Evolutionary conservation across 352 stramenopile genomes (phyloP).

Genomic region (Phytophthora vignae): DNA sequence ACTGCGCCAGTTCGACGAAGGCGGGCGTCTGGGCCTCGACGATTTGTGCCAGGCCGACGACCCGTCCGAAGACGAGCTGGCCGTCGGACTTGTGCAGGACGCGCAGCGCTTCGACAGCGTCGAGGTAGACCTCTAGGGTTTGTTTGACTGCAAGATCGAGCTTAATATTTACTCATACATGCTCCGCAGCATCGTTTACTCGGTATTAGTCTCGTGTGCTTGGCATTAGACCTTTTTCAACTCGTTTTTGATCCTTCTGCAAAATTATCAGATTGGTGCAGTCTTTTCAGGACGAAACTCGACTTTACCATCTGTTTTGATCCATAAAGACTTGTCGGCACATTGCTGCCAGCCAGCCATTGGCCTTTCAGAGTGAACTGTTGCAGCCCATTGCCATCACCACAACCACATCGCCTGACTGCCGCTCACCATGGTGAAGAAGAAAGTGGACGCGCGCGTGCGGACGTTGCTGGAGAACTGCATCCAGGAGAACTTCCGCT

Average conservation of each 20-base stretch:
- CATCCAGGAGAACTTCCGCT: constrained; percentile 97
- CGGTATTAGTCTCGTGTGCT: too few relatives aligned
- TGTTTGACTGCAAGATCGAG: neutral
- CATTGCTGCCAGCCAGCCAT: constrained; percentile 18
- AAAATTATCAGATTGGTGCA: neutral
- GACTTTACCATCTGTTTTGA: neutral
- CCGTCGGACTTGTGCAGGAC: constrained; percentile 24
- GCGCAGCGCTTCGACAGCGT: neutral
- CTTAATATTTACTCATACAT: neutral
- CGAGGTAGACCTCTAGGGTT: constrained; percentile 6
- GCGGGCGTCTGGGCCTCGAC: constrained; percentile 53
- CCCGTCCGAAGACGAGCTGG: constrained; percentile 46
- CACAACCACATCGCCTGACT: constrained; percentile 16
- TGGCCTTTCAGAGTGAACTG: constrained; percentile 27
- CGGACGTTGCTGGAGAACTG: constrained; percentile 98
- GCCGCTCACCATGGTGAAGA: constrained; percentile 94
- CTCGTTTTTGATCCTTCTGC: too few relatives aligned
- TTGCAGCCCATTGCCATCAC: neutral
- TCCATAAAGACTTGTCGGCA: neutral
- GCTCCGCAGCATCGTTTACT: too few relatives aligned
- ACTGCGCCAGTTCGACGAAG: constrained; percentile 54
- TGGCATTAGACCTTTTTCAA: too few relatives aligned
- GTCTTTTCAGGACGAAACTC: neutral
- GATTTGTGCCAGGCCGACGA: constrained; percentile 53
- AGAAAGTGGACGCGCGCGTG: constrained; percentile 99